Evolutionary conservation across 371 early-diverging fungal genomes (phyloP).

Genomic region (Mortierella sp.): DNA sequence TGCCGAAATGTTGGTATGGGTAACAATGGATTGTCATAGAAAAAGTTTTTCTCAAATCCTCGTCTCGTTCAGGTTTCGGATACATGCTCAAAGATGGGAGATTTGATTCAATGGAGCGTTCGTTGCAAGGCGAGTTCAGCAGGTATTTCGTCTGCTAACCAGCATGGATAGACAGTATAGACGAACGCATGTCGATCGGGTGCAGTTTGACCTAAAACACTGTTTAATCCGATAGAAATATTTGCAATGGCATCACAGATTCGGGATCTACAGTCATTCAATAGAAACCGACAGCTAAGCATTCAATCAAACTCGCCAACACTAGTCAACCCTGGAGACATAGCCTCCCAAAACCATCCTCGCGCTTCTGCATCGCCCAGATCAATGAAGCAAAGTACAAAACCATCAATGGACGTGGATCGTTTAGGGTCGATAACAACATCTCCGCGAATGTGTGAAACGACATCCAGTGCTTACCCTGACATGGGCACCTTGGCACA

Average conservation of each 20-base stretch:
- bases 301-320: slow-evolving; percentile 2
- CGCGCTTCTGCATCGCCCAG: slow-evolving; percentile 33
- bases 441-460: slow-evolving; percentile 19
- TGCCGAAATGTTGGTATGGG: not conserved
- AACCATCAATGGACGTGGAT: slow-evolving; percentile 21
- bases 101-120: slow-evolving; percentile 22
- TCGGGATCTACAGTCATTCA: not conserved
- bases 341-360: not conserved
- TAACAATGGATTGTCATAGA: not conserved
- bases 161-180: not conserved
- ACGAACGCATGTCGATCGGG: not conserved
- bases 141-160: slow-evolving; percentile 10
- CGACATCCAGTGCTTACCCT: not conserved
- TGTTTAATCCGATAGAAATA: slow-evolving; percentile 2
- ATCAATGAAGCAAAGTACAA: slow-evolving; percentile 35
- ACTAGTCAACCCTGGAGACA: not conserved
- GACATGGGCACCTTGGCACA: slow-evolving; percentile 8
- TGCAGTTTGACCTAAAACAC: not conserved
- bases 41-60: not conserved
- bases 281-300: not conserved
- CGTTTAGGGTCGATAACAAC: slow-evolving; percentile 6
- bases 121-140: slow-evolving; percentile 15
- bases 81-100: slow-evolving; percentile 27
- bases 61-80: slow-evolving; percentile 25
- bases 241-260: not conserved